Evolutionary conservation across 306 rosid genomes (phyloP).

Genomic region (Lathyrus oleraceus): DNA sequence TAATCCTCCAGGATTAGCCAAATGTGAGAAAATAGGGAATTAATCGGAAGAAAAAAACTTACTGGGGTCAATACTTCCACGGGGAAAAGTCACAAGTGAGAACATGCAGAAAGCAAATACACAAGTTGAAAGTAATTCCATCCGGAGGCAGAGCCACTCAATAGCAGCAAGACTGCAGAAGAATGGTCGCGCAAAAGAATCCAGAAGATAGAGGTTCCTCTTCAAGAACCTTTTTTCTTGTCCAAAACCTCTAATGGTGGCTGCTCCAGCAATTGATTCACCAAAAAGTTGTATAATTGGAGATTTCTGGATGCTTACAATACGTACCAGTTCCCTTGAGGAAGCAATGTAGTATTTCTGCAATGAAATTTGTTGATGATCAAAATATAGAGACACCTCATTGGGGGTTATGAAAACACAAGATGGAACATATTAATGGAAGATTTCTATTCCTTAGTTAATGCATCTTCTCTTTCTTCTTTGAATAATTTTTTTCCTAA

Average conservation of each 20-base stretch:
- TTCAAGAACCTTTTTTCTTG: conserved; percentile 95
- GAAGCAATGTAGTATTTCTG: conserved; percentile 99
- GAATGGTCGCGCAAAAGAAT: conserved; percentile 93
- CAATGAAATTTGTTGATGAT: conserved; percentile 30
- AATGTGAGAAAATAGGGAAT: conserved; percentile 11
- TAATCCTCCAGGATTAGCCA: neutral
- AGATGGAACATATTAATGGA: neutral
- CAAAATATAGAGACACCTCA: neutral
- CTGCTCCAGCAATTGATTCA: conserved; percentile 98
- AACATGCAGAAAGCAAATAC: conserved; percentile 97
- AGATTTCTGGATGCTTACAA: conserved; percentile 97
- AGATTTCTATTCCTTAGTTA: neutral
- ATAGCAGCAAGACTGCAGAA: conserved; percentile 99
- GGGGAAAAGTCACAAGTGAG: conserved; percentile 95
- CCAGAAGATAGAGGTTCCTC: conserved; percentile 92
- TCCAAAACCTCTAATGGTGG: conserved; percentile 97
- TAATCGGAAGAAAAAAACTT: conserved; percentile 39
- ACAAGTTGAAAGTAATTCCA: conserved; percentile 94
- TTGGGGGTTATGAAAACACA: neutral
- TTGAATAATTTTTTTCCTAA: neutral
- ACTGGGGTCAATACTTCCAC: conserved; percentile 92
- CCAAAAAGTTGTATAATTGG: conserved; percentile 91
- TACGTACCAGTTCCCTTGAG: conserved; percentile 97
- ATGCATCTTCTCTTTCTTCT: neutral
- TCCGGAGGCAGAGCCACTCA: conserved; percentile 98